A percentile compares a stretch with the other conserved stretches of the same genome.
These are phyloP conservation scores for Saccharomyces jurei DNA, from an alignment of 805 yeast species.

Conservation along the genomic window DNA sequence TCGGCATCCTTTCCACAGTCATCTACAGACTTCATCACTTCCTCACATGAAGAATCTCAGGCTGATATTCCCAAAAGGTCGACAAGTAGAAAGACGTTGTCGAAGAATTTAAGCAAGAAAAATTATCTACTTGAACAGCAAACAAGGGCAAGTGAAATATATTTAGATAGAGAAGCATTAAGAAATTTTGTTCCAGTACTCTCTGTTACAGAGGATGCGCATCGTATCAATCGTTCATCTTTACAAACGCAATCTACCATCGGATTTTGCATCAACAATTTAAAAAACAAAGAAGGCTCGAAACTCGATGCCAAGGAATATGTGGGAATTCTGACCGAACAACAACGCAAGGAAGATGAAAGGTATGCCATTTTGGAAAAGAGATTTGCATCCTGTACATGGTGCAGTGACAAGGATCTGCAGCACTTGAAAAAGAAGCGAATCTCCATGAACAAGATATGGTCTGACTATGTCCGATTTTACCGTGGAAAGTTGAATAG, in stretches of 20 bases:
- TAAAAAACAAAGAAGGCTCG: slow-evolving; percentile 7
- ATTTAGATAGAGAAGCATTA: not conserved
- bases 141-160: not conserved
- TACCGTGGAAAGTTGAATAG: not conserved
- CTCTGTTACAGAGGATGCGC: not conserved
- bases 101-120: not conserved
- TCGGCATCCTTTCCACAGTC: not conserved
- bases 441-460: slow-evolving; percentile 21
- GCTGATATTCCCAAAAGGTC: not conserved
- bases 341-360: slow-evolving; percentile 24
- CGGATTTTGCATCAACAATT: not conserved
- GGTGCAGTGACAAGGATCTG: slow-evolving; percentile 25
- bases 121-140: not conserved
- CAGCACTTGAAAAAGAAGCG: slow-evolving; percentile 20
- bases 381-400: slow-evolving; percentile 20
- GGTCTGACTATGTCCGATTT: slow-evolving; percentile 19
- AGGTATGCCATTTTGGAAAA: slow-evolving; percentile 21
- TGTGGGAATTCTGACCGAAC: slow-evolving; percentile 17
- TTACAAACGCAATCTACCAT: not conserved
- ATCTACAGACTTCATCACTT: not conserved
- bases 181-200: not conserved
- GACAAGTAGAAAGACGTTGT: not conserved
- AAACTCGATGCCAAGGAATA: slow-evolving; percentile 17
- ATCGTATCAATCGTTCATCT: not conserved
- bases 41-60: not conserved